Conservation (phyloP, 208 protist genomes). For the Trypanosoma avium region DNA sequence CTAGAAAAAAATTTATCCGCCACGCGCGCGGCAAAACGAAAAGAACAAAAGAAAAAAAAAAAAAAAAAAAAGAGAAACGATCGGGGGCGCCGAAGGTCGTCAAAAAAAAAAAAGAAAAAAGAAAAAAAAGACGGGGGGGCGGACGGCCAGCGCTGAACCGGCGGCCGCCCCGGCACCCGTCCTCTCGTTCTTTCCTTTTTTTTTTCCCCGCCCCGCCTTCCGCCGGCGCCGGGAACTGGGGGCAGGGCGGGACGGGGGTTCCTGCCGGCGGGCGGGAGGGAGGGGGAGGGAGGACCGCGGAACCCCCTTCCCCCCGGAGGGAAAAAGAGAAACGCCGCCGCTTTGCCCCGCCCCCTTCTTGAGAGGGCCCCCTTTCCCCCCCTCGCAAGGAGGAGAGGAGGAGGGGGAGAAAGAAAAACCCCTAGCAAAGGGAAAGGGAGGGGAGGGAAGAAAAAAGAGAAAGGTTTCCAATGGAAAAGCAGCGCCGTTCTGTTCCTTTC, state of each 20-base stretch:
- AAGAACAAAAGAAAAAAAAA: conserved; percentile 26
- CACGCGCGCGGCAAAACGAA: background rate
- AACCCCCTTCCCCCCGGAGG: background rate
- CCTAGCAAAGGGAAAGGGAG: too few relatives aligned
- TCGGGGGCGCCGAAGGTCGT: background rate
- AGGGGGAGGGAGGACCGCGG: background rate
- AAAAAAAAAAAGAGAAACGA: conserved; percentile 29
- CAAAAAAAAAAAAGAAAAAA: conserved; percentile 1
- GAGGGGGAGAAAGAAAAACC: background rate
- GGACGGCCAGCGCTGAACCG: background rate
- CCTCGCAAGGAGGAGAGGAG: background rate
- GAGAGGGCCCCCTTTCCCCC: background rate
- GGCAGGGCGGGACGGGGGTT: too few relatives aligned
- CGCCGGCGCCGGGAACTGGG: too few relatives aligned
- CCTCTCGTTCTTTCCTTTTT: conserved; percentile 7
- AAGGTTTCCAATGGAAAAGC: too few relatives aligned
- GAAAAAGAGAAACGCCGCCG: background rate
- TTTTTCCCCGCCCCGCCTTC: too few relatives aligned
- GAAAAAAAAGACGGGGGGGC: background rate
- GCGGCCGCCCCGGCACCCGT: background rate
- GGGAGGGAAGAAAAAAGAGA: too few relatives aligned
- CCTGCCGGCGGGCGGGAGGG: background rate
- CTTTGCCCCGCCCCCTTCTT: background rate
- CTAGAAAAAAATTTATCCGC: background rate
- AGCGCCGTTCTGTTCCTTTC: too few relatives aligned